phyloP scores from a whole-genome alignment of 371 early-diverging fungal species.

The Mucor sp. region DNA sequence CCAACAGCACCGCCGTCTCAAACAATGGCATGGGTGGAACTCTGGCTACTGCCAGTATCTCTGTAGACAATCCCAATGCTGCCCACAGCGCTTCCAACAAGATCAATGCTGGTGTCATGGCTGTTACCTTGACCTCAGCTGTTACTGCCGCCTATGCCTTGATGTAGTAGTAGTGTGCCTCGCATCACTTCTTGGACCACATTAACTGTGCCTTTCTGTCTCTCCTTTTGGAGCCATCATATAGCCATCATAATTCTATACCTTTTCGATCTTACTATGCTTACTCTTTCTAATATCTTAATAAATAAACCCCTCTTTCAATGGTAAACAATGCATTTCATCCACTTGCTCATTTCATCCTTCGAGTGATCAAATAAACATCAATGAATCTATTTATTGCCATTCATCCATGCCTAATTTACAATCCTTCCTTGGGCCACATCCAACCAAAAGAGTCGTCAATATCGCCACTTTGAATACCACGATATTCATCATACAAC shows the following conservation, averaged over 20 bases:
- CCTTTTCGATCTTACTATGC: too few species aligned
- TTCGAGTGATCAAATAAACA: too few species aligned
- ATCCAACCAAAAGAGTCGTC: slow-evolving; percentile 71
- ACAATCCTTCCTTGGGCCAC: slow-evolving; percentile 75
- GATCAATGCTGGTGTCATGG: background rate
- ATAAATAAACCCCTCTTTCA: too few species aligned
- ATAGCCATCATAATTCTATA: too few species aligned
- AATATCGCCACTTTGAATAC: slow-evolving; percentile 68
- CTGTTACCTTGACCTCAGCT: slow-evolving; percentile 4
- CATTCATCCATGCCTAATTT: background rate
- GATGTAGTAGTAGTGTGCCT: background rate
- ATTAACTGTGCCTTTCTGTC: too few species aligned
- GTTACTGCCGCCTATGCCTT: slow-evolving; percentile 3
- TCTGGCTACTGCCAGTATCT: slow-evolving; percentile 13
- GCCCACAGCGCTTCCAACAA: background rate
- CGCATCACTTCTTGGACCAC: too few species aligned
- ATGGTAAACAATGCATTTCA: too few species aligned
- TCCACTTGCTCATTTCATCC: too few species aligned
- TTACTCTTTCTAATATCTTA: too few species aligned
- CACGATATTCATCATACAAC: slow-evolving; percentile 65
- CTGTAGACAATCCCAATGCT: slow-evolving; percentile 4
- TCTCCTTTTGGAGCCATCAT: too few species aligned
- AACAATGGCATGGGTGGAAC: slow-evolving; percentile 11
- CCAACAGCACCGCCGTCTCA: background rate
- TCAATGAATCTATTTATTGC: background rate